Base-by-base conservation (phyloP, 1,139 yeast genomes). In the Petasospora fabianii region DNA sequence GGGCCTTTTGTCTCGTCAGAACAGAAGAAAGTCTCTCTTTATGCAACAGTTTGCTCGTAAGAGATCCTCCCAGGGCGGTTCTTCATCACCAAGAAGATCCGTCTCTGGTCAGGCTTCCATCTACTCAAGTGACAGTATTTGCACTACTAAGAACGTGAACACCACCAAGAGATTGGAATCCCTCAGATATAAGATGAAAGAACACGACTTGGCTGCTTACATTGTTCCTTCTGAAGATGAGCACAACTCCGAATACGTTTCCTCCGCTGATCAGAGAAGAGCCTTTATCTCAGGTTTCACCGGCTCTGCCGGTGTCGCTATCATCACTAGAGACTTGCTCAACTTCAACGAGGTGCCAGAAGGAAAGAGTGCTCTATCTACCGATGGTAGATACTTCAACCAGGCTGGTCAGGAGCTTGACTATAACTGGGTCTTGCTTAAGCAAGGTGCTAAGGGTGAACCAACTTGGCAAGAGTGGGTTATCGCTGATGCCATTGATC, bases 291-390 rank as follows among this genome's bases (percentile, higher is more conserved):
- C 92, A 19, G 95, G 95, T 0, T 92, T 92, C 65, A 84, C 86
- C 42, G 99, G 99, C 5, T 82, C 95, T 42, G 97, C 97, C 1
- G 99, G 98, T 39, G 73, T 88, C 29, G 98, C 97, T 4, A 73
- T 94, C 30, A 70, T 92, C 30, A 83, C 97, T 3, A 67, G 88
- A 50, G 88, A 84, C 56, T 61, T 80, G 29, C 50, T 65, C 38
- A 65, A 65, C 42, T 64, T 66, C 47, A 66, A 65, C 47, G 60
- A 59, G n/a, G 47, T 49, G 12, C 64, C 63, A 12, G 66, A 61
- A 29, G 71, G 71, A 4, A 71, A 77, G 49, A 92, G 96, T 24
- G 84, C 84, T 5, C 70, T 94, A 51, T 80, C 95, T 10, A 94
- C 98, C 0, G 98, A 94, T 62, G 97, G 97, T 11, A 73, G 98